Base-by-base conservation (phyloP, 2,329 filamentous ascomycete species). In the Ceratocystiopsis sp. region DNA sequence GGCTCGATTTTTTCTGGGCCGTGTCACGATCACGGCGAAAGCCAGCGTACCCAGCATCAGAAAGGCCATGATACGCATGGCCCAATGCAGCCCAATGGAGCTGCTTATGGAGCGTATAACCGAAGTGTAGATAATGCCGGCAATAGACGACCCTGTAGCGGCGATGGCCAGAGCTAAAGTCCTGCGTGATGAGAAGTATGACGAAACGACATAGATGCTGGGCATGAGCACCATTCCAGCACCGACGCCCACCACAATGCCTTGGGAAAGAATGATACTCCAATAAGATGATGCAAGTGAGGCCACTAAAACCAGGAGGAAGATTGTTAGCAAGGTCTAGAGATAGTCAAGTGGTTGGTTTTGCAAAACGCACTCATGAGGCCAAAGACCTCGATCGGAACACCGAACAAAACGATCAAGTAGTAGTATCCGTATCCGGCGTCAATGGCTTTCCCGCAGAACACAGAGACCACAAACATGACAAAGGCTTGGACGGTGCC, bases 231-330 rank as follows among this genome's bases (percentile, higher is more conserved):
- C 59, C 43, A 75, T 56, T 2, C 73, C 66, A 52, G 63, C 61
- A 1, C 74, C 74, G 2, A 78, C 56, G 0, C 75, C 73, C 18
- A 69, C 65, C 37, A 71, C 73, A 1, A 78, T 47, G 0, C 71
- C 74, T 49, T 79, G 74, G 0, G 64, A 59, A 0, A 73, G 59
- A 19, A 72, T 60, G 0, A 73, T 46, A 37, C 70, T 65, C 63
- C 65, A 69, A 51, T 69, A 69, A 53, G 11, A 66, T 44, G 45
- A 29, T 2, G 25, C 25, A 8, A 29, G 25, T 8, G 57, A 59
- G 2, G 57, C 57, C 53, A 62, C 64, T 37, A 34, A 12, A 17
- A 36, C 36, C 16, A 38, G 16, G 18, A 17, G 32, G 38, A 17
- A 40, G 25, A 4, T 10, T 4, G 25, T 29, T 29, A 40, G 32